Base-by-base conservation (phyloP, 2,329 filamentous ascomycete genomes). In the Drechmeria coniospora region DNA sequence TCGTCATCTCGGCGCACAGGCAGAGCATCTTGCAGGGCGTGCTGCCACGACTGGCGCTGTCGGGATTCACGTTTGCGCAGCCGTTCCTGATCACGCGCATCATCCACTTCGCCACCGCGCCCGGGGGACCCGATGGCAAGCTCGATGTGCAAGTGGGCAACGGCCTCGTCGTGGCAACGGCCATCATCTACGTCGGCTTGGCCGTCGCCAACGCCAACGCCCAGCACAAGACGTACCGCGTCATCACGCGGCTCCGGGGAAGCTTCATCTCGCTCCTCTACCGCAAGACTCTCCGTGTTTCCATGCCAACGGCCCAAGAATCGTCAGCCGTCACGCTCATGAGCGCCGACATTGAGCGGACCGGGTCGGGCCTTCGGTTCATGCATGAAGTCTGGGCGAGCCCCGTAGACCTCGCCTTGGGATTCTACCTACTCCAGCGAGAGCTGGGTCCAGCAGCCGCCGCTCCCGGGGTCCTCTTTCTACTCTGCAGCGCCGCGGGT, bases 261-360 rank as follows among this genome's bases (percentile, higher is more conserved):
- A 47, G 43, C 1, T 30, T 58, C 2, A 39, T 51, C 4, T 57
- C 61, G 0, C 45, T 68, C 36, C 56, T 73, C 2, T 71, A 63
- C 37, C 52, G 55, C 12, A 61, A 63, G 36, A 61, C 59, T 0
- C 32, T 60, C 1, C 36, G 40, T 1, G 33, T 59, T 11, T 43
- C 43, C 8, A 39, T 43, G 0, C 35, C 41, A 1, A 35, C 42
- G 1, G 40, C 49, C 15, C 49, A 54, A 11, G 53, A 57, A 14
- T 45, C 48, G 1, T 49, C 50, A 1, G 48, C 59, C 1, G 37
- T 58, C 4, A 63, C 58, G 1, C 43, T 63, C 6, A 64, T 65
- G 57, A 57, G 51, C 11, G 53, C 56, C 1, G 59, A 63, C 28
- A 49, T 64, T 5, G 57, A 59, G 7, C 36, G 34, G 0, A 46